Base-by-base conservation (phyloP, 139 green algal species). In the Spirogloea muscicola region DNA sequence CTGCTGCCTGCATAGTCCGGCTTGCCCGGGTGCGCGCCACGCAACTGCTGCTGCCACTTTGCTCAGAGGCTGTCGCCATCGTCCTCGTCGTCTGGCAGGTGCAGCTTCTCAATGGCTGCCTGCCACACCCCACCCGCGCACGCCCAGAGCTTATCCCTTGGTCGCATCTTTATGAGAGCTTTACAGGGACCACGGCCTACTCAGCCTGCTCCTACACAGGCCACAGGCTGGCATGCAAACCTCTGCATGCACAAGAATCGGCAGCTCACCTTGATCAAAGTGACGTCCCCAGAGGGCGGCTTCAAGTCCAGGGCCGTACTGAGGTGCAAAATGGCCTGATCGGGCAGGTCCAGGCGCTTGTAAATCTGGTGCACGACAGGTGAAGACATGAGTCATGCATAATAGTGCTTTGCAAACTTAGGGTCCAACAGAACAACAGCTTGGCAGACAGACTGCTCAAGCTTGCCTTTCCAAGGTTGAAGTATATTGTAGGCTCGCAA, bases 401-500 rank as follows among this genome's bases (percentile, higher is more conserved):
- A 55, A 21, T n/a, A 21, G 21, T n/a, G 46, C 21, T 21, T 55
- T 55, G 46, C 21, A 21, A 55, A 21, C n/a, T 55, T 21, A 21
- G 46, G 21, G 46, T n/a, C 21, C 21, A 31, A 31, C 46, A 55
- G 21, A 21, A 55, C 46, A 55, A 55, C 21, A 21, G 46, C 21
- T 21, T 55, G 46, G n/a, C n/a, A n/a, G n/a, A n/a, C n/a, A n/a
- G n/a, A n/a, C n/a, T 21, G 46, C 21, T 21, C 21, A 55, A 21
- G 21, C 55, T 60, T 60, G 73, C 72, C 60, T 91, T 90, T 62
- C 92, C 94, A 83, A 96, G 93, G 48, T 93, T 87, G 81, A 96
- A 96, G 70, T 87, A 90, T 49, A 97, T 88, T 36, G 71, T 88
- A 7, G 92, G 77, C 84, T 98, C 94, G 0, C 84, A 77, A 3